Percentiles rank a stretch among this genome's conserved stretches.
Conservation (phyloP, 1,139 yeast genomes). For the Sugiyamaella castrensis region DNA sequence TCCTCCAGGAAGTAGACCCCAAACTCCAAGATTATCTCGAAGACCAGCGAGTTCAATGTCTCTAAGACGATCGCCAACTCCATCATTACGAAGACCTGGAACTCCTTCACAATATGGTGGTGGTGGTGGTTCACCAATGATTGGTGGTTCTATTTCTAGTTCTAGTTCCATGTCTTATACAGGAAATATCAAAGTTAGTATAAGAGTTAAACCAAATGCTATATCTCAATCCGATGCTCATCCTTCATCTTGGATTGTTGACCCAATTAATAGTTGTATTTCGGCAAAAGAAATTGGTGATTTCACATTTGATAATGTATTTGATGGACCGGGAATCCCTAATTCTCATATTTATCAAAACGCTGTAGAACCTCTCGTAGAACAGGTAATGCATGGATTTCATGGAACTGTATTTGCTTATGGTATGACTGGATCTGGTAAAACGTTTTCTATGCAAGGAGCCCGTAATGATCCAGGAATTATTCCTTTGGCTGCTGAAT, state of each 20-base stretch:
- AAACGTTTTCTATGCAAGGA: conserved; percentile 90
- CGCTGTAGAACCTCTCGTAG: conserved; percentile 61
- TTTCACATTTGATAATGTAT: conserved; percentile 76
- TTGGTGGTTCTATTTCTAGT: not conserved
- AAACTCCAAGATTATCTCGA: conserved; percentile 29
- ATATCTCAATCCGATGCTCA: conserved; percentile 1
- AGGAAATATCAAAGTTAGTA: conserved; percentile 39
- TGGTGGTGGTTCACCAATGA: not conserved
- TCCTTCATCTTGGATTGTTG: conserved; percentile 12
- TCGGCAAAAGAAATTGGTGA: conserved; percentile 38
- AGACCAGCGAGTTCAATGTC: conserved; percentile 33
- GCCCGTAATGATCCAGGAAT: conserved; percentile 66
- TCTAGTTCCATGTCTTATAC: conserved; percentile 21
- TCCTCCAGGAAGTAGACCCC: conserved; percentile 24
- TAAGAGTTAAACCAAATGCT: conserved; percentile 36
- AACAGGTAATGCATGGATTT: conserved; percentile 70
- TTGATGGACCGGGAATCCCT: conserved; percentile 41
- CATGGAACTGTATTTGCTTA: conserved; percentile 85
- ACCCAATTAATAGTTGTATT: conserved; percentile 18
- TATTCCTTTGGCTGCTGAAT: conserved; percentile 68
- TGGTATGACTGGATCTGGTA: conserved; percentile 96
- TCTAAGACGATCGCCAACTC: conserved; percentile 30
- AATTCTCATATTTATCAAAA: conserved; percentile 61
- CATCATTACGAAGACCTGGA: conserved; percentile 21
- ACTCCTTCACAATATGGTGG: conserved; percentile 13